Conservation (phyloP, 768 basidiomycete species). For the Termitomyces sp. region DNA sequence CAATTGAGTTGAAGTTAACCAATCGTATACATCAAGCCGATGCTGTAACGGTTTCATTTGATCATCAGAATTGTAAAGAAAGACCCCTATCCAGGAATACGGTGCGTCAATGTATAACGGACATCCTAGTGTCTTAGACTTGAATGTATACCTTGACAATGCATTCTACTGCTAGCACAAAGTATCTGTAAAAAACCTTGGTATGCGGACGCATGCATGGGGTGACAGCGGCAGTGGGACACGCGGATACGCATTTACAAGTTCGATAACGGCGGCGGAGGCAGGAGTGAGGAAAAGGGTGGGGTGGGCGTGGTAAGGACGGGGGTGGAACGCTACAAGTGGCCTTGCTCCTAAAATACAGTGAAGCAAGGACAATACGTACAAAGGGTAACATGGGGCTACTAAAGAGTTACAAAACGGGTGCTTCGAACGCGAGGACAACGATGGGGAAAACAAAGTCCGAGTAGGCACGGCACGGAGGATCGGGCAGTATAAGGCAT, state of each 20-base stretch:
- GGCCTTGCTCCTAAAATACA: slow-evolving; percentile 12
- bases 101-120: background rate
- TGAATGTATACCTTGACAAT: background rate
- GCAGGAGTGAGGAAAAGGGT: background rate
- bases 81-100: too few species aligned
- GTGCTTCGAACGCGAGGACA: slow-evolving; percentile 1
- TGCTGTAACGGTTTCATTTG: background rate
- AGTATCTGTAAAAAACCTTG: background rate
- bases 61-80: background rate
- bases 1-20: too few species aligned
- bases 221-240: background rate
- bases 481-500: background rate
- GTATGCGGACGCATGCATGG: background rate
- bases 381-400: background rate
- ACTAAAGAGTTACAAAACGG: slow-evolving; percentile 7
- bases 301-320: background rate
- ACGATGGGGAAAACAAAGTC: slow-evolving; percentile 4
- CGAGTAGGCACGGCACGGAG: slow-evolving; percentile 1
- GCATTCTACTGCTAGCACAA: background rate
- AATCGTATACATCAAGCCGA: background rate
- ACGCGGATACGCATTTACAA: slow-evolving; percentile 2
- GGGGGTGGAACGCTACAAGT: background rate
- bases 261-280: background rate
- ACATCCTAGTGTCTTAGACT: too few species aligned
- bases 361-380: slow-evolving; percentile 3